A percentile compares a stretch with the other conserved stretches of the same genome.
These are phyloP conservation scores for Claviceps citrina DNA, from an alignment of 2,329 filamentous ascomycete species.

Conservation along the genomic window DNA sequence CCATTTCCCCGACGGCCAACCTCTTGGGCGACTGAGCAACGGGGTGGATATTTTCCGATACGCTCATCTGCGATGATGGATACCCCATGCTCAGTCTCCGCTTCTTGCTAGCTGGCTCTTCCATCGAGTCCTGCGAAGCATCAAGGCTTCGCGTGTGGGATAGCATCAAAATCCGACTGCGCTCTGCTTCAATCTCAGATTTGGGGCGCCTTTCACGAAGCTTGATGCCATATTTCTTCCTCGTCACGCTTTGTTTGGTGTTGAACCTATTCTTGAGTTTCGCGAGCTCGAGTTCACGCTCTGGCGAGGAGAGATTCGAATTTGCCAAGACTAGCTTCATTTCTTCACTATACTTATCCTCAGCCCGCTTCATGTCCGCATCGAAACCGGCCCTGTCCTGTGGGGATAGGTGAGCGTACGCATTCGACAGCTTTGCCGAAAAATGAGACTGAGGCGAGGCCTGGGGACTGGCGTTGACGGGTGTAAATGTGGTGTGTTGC, in stretches of 20 bases:
- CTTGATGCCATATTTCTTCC: constrained; percentile 42
- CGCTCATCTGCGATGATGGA: neutral
- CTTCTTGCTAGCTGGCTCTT: constrained; percentile 11
- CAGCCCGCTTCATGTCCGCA: constrained; percentile 15
- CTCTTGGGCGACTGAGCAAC: constrained; percentile 8
- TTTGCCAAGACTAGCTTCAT: constrained; percentile 25
- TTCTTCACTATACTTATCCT: constrained; percentile 22
- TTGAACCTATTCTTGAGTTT: constrained; percentile 37
- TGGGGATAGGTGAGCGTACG: constrained; percentile 29
- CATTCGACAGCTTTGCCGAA: constrained; percentile 13
- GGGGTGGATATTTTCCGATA: neutral
- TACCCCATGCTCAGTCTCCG: constrained; percentile 9
- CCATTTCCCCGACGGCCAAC: constrained; percentile 19
- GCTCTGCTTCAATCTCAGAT: constrained; percentile 30
- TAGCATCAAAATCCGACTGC: constrained; percentile 19
- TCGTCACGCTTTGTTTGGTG: constrained; percentile 40
- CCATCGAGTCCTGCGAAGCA: neutral
- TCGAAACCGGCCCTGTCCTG: constrained; percentile 14
- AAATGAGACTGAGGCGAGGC: neutral
- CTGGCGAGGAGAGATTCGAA: constrained; percentile 17
- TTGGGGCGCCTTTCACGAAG: constrained; percentile 33
- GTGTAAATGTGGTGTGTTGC: neutral
- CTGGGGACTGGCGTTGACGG: neutral
- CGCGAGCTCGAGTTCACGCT: constrained; percentile 20
- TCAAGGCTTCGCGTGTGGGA: no score